Evolutionary conservation across 1,284 basidiomycete genomes (phyloP).

Genomic region (Kwoniella shivajii): DNA sequence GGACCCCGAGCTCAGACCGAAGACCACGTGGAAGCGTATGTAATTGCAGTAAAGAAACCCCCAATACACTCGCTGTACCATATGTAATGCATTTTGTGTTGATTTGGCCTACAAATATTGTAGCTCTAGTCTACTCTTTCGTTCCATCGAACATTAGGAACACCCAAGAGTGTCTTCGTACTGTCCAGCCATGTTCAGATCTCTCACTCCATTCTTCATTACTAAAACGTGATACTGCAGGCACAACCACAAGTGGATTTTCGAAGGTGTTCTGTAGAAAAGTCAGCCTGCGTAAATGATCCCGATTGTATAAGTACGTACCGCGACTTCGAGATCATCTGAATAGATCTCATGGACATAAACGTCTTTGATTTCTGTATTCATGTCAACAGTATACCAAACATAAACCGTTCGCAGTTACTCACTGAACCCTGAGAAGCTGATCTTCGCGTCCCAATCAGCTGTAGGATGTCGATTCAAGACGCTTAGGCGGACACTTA

Average conservation of each 20-base stretch:
- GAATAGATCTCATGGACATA: slow-evolving; percentile 44
- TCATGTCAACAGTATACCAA: slow-evolving; percentile 1
- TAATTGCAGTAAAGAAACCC: neutral
- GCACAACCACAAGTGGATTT: slow-evolving; percentile 31
- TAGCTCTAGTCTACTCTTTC: neutral
- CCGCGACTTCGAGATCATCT: slow-evolving; percentile 40
- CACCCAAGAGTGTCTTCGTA: slow-evolving; percentile 47
- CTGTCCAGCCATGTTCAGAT: slow-evolving; percentile 14
- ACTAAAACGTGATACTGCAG: slow-evolving; percentile 18
- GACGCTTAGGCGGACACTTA: slow-evolving; percentile 39
- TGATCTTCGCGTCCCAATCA: slow-evolving; percentile 33
- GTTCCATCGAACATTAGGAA: slow-evolving; percentile 37
- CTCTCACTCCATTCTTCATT: slow-evolving; percentile 27
- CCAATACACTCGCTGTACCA: neutral
- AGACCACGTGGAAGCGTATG: no score
- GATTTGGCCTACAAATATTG: neutral
- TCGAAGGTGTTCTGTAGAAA: slow-evolving; percentile 44
- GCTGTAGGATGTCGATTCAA: slow-evolving; percentile 45
- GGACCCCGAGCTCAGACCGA: no score
- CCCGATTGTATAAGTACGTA: slow-evolving; percentile 19
- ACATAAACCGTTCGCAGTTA: neutral
- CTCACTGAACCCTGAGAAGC: slow-evolving; percentile 32
- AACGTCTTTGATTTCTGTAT: slow-evolving; percentile 25
- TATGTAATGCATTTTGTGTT: neutral
- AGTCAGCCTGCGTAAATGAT: neutral